phyloP scores from a whole-genome alignment of 1,139 yeast genomes.

The Zygosaccharomyces pseudobailii region DNA sequence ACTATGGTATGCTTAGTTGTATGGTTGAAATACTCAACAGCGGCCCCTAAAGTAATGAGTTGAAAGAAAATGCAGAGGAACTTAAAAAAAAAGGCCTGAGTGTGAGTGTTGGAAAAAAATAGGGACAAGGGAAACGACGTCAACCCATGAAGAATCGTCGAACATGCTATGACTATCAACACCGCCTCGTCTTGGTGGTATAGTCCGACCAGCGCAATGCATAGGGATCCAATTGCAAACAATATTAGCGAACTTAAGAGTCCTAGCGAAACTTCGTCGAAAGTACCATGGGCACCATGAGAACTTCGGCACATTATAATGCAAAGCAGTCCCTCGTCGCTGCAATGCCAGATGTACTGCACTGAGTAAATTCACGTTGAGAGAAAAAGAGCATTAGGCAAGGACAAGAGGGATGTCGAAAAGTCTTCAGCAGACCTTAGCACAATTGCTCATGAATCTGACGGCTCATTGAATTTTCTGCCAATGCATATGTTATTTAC shows the following conservation, averaged over 20 bases:
- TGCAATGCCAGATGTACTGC: neutral
- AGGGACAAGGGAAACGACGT: conserved; percentile 2
- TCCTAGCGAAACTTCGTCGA: conserved; percentile 2
- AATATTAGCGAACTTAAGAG: conserved; percentile 16
- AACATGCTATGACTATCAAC: conserved; percentile 23
- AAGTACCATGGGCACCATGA: conserved; percentile 1
- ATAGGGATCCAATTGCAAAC: conserved; percentile 21
- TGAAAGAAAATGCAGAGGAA: conserved; percentile 11
- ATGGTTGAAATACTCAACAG: conserved; percentile 21
- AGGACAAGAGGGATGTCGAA: neutral
- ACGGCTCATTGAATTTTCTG: neutral
- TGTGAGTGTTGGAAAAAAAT: neutral
- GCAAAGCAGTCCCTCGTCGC: neutral
- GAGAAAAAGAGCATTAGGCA: neutral
- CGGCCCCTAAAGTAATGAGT: conserved; percentile 20
- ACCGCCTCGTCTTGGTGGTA: conserved; percentile 19
- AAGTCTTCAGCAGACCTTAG: neutral
- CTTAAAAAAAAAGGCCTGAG: neutral
- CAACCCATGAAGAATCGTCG: conserved; percentile 14
- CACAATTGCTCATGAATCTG: neutral
- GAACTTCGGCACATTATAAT: conserved; percentile 1
- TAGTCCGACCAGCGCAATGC: conserved; percentile 19
- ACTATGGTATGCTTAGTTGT: conserved; percentile 7
- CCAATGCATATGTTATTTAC: neutral
- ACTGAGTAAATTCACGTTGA: neutral